Conservation (phyloP, 225 moss, liverwort and hornwort species). For the Pseudisothecium myosuroides region DNA sequence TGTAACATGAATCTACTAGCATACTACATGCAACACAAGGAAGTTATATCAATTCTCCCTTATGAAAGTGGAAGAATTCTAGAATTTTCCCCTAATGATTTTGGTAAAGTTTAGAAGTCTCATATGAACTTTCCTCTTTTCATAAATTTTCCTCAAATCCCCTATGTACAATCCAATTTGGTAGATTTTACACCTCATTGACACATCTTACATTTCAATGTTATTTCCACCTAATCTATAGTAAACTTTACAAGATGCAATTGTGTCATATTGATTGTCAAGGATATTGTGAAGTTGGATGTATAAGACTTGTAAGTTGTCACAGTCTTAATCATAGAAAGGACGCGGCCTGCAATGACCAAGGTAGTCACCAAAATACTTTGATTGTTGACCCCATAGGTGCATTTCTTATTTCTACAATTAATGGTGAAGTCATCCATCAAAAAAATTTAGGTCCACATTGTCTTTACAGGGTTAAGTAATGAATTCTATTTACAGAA, state of each 20-base stretch:
- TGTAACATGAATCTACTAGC: background rate
- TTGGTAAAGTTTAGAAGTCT: background rate
- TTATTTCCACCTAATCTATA: background rate
- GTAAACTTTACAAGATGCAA: background rate
- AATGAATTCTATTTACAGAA: background rate
- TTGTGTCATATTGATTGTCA: background rate
- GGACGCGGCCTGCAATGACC: rapidly evolving
- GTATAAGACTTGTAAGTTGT: background rate
- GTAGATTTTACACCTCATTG: background rate
- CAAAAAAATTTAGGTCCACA: no score
- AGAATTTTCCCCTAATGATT: rapidly evolving
- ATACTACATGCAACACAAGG: background rate
- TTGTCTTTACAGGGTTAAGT: background rate
- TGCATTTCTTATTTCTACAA: background rate
- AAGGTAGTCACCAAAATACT: no score
- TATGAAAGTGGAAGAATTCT: rapidly evolving
- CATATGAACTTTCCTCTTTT: rapidly evolving
- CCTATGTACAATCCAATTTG: rapidly evolving
- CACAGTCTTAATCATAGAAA: rapidly evolving
- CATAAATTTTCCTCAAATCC: rapidly evolving
- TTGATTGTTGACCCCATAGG: background rate
- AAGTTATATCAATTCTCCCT: background rate
- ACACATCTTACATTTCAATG: background rate
- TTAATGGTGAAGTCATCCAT: background rate
- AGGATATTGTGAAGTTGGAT: background rate